A percentile compares a stretch with the other conserved stretches of the same genome.
Evolutionary conservation across 768 basidiomycete genomes (phyloP).

Genomic region (Tylopilus plumbeoviolaceoides): DNA sequence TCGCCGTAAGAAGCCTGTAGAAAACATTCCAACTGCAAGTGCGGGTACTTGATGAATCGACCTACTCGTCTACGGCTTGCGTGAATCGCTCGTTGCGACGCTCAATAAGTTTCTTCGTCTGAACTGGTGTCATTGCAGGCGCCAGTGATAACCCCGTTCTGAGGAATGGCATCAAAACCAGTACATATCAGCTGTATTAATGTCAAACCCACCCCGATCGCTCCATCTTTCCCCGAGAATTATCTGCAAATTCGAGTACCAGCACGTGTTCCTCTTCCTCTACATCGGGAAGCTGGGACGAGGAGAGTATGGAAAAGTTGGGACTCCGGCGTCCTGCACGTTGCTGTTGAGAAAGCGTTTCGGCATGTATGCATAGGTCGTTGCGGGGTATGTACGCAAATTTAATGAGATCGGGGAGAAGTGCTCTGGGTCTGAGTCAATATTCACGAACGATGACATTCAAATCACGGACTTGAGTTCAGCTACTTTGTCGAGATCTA

Average conservation of each 20-base stretch:
- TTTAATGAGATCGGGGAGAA: constrained; percentile 76
- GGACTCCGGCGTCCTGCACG: constrained; percentile 35
- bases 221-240: constrained; percentile 32
- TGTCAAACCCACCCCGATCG: constrained; percentile 22
- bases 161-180: constrained; percentile 1
- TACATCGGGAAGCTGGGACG: constrained; percentile 24
- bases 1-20: constrained; percentile 55
- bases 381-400: constrained; percentile 76
- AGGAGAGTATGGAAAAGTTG: constrained; percentile 35
- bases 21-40: not conserved
- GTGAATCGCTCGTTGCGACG: constrained; percentile 62
- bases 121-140: constrained; percentile 47
- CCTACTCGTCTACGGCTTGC: constrained; percentile 66
- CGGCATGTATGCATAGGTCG: constrained; percentile 54
- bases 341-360: constrained; percentile 22
- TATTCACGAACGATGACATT: not conserved
- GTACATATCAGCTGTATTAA: not conserved
- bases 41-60: not conserved
- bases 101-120: constrained; percentile 67
- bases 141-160: constrained; percentile 21
- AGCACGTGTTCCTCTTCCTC: constrained; percentile 47
- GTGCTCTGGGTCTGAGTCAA: constrained; percentile 44
- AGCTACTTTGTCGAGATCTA: constrained; percentile 73
- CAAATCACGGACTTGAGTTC: constrained; percentile 64
- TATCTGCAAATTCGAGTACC: constrained; percentile 49